Conservation (phyloP, 768 basidiomycete species). For the Lepiota venenata region DNA sequence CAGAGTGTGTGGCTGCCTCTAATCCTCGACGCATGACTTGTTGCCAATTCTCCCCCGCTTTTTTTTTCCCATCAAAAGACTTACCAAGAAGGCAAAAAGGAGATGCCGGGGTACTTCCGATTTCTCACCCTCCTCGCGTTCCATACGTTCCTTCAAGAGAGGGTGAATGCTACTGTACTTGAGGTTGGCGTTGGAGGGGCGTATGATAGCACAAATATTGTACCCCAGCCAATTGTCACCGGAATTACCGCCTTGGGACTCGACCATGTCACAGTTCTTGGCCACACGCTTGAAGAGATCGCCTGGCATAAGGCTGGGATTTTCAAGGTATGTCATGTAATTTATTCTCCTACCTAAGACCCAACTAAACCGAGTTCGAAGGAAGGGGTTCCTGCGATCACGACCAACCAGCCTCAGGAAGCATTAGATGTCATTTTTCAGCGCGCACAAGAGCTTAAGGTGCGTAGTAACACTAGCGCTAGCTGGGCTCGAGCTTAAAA, state of each 20-base stretch:
- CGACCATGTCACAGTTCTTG: constrained; percentile 86
- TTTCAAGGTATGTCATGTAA: constrained; percentile 62
- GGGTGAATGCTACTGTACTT: constrained; percentile 87
- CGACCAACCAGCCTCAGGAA: constrained; percentile 71
- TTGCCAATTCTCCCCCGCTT: not conserved
- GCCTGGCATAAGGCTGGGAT: constrained; percentile 96
- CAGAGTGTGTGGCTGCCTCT: constrained; percentile 40
- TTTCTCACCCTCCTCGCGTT: constrained; percentile 90
- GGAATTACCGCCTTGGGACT: constrained; percentile 89
- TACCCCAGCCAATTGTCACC: constrained; percentile 84
- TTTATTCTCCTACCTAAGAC: not conserved
- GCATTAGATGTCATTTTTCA: constrained; percentile 64
- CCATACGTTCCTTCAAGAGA: constrained; percentile 79
- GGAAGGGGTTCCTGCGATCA: constrained; percentile 82
- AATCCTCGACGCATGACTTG: no score
- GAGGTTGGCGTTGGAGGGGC: constrained; percentile 96
- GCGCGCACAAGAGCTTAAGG: constrained; percentile 65
- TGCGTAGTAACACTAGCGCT: constrained; percentile 18
- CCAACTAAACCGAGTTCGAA: constrained; percentile 20
- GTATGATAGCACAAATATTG: constrained; percentile 94
- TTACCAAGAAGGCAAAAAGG: constrained; percentile 8
- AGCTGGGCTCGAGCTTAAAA: constrained; percentile 1
- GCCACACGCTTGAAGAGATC: constrained; percentile 84
- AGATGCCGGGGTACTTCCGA: constrained; percentile 94
- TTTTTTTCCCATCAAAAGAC: constrained; percentile 1